Evolutionary conservation across 1,284 basidiomycete genomes (phyloP), one percentile per base, ranked within the genome.

Genomic region (Serendipita sp.): DNA sequence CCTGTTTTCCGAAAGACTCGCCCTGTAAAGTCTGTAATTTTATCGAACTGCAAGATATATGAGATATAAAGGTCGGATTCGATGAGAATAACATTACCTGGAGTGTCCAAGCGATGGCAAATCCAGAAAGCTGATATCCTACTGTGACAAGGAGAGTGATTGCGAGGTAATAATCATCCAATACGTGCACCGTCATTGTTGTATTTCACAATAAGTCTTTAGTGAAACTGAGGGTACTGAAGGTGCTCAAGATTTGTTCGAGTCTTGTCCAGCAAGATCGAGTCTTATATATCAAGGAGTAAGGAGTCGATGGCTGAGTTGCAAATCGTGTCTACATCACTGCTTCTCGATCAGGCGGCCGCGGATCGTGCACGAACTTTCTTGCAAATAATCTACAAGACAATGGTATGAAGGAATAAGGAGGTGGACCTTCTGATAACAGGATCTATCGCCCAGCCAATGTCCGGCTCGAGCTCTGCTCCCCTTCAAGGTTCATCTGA

Each of bases 11-110:
- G 61, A 35, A 43, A n/a, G 12, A 70, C 75, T 10, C 42, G 79
- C 81, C 82, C 82, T 2, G 81, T 83, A 65, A 84, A 79, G 68
- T 83, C 85, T 8, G 85, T 87, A 60, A 88, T 83, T 70, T 87
- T 87, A 72, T 88, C 85, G 68, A 87, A 85, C 75, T 84, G 47
- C 1, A 29, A n/a, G 26, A 35, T 32, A 29, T 43, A 55, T 12
- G 45, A 42, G 30, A 38, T 42, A 58, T 30, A 13, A 62, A 22
- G 15, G n/a, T 26, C 29, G 26, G 6, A 30, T 8, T 42, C 17
- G 34, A 10, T 13, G 29, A 3, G 1, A 29, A n/a, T 2, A 8
- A 1, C 4, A 30, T 58, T 63, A 75, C 75, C 72, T 78, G 79
- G 45, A 84, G 74, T 0, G 80, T 81, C 80, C 82, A 87, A 3